These are phyloP conservation scores for Pseudocercospora fuligena DNA, from an alignment of 2,329 filamentous ascomycete genomes.

Conservation along the genomic window DNA sequence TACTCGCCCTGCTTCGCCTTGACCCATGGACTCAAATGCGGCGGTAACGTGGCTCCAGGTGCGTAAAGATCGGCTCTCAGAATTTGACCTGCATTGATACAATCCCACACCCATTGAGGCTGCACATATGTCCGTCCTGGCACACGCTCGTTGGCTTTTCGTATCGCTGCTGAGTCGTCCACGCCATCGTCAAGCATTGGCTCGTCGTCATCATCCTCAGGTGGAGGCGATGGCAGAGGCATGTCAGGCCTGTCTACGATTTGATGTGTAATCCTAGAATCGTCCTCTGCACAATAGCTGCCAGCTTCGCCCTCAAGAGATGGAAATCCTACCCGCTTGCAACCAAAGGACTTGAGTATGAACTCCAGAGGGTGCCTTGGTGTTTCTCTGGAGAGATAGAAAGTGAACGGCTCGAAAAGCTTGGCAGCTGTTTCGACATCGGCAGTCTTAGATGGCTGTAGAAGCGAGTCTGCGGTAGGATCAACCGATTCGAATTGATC, in stretches of 20 bases:
- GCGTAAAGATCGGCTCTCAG: conserved; percentile 86
- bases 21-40: conserved; percentile 95
- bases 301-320: conserved; percentile 80
- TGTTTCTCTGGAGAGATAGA: conserved; percentile 93
- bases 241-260: conserved; percentile 88
- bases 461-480: conserved; percentile 81
- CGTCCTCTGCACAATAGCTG: conserved; percentile 86
- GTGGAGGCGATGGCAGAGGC: conserved; percentile 46
- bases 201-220: conserved; percentile 43
- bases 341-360: conserved; percentile 89
- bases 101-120: conserved; percentile 99
- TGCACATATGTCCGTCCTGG: conserved; percentile 93
- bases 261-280: conserved; percentile 92
- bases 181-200: conserved; percentile 59
- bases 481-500: conserved; percentile 90
- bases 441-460: conserved; percentile 70
- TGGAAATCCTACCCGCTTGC: conserved; percentile 96
- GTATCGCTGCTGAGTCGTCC: conserved; percentile 58
- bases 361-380: conserved; percentile 91
- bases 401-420: conserved; percentile 87
- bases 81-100: conserved; percentile 87
- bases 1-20: conserved; percentile 85
- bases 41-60: conserved; percentile 85
- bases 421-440: conserved; percentile 67
- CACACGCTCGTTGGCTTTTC: conserved; percentile 67